Base-by-base conservation (phyloP, 495 filamentous ascomycete genomes). In the Hyaloscypha variabilis region DNA sequence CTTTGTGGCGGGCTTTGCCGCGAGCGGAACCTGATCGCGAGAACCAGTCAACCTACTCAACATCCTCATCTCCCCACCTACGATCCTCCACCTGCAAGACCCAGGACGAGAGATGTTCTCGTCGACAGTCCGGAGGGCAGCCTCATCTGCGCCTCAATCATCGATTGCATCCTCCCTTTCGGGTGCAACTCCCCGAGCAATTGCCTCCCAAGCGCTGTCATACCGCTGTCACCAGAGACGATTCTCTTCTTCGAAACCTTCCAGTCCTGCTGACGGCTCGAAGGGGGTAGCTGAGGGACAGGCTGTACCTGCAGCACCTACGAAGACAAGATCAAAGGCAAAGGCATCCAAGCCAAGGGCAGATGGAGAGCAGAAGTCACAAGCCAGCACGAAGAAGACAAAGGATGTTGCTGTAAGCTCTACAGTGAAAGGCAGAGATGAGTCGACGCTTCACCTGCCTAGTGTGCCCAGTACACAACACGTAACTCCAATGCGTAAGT, bases 401-500 rank as follows among this genome's bases (percentile, higher is more conserved):
- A 81, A 79, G 69, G 65, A 69, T 62, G 62, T 54, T 31, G 62
- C 73, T 11, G 63, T 60, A 34, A 60, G 66, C 28, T 64, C 52
- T 24, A 72, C 58, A 3, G 64, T 60, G 29, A 74, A 72, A 60
- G 68, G 57, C 4, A 68, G 64, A 66, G 68, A 77, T 65, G 73
- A 79, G 58, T 76, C 77, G 21, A 78, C 82, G 67, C 79, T 83
- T 51, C 87, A 85, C 65, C 83, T 94, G 31, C 92, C 91, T 29
- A 92, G 90, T 74, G 92, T 96, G 39, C 92, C 92, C 55, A 91
- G 89, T 67, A 96, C 92, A 50, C 87, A 91, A 70, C 86, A 94
- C 77, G 81, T 93, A 57, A 24, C 60, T 10, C 62, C 67, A 83
- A 89, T 67, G 83, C 90, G 55, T 83, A 90, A 77, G 90, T 91